Evolutionary conservation across 192 early-diverging fungal species (phyloP).

Genomic region (Backusella parvicylindrica): DNA sequence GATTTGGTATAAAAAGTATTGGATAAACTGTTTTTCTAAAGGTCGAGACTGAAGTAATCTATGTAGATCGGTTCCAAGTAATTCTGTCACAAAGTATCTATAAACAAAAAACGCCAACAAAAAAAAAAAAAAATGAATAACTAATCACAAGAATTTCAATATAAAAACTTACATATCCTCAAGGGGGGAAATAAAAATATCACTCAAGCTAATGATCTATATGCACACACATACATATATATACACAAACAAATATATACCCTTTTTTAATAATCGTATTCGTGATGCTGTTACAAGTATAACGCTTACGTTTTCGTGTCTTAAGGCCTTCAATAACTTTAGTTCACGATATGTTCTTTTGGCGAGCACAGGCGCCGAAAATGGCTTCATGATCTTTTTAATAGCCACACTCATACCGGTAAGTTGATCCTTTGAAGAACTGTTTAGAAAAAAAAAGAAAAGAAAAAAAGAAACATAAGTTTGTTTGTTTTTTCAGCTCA

Average conservation of each 20-base stretch:
- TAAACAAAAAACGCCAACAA: background rate
- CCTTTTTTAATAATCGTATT: background rate
- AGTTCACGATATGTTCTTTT: slow-evolving; percentile 96
- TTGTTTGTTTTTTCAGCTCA: background rate
- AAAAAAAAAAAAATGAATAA: background rate
- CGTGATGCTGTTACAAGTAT: background rate
- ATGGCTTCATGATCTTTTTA: slow-evolving; percentile 96
- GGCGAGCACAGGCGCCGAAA: slow-evolving; percentile 84
- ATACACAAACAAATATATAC: background rate
- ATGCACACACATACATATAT: background rate
- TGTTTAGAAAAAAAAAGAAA: slow-evolving; percentile 27
- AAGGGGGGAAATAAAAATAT: slow-evolving; percentile 89
- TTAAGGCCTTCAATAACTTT: slow-evolving; percentile 87
- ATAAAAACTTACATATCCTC: slow-evolving; percentile 74
- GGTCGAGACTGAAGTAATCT: slow-evolving; percentile 85
- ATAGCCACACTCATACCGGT: slow-evolving; percentile 83
- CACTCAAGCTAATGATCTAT: slow-evolving; percentile 83
- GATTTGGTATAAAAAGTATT: slow-evolving; percentile 98
- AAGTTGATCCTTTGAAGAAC: slow-evolving; percentile 85
- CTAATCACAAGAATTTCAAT: background rate
- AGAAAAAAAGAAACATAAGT: too few species aligned
- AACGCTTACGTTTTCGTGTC: slow-evolving; percentile 82
- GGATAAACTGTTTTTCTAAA: slow-evolving; percentile 92
- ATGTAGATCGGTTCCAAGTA: slow-evolving; percentile 94
- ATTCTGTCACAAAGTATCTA: slow-evolving; percentile 94